These are phyloP conservation scores for Skeletonema tropicum DNA, from an alignment of 108 stramenopile genomes.

Conservation along the genomic window DNA sequence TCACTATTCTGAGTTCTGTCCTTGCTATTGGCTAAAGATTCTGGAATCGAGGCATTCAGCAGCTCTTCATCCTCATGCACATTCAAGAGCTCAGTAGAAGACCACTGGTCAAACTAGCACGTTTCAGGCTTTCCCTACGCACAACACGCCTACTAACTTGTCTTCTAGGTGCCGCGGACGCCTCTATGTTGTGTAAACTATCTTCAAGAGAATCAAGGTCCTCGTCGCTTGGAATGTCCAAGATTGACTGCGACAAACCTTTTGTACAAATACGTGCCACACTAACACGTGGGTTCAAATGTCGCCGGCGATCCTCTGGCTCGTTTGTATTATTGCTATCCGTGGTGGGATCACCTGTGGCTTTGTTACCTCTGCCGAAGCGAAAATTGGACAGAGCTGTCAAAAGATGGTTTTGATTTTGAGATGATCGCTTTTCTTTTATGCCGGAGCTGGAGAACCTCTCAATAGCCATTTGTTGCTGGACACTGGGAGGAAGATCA, in stretches of 20 bases:
- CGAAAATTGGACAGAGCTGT: slow-evolving; percentile 14
- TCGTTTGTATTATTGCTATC: not conserved
- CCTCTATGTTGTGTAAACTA: not conserved
- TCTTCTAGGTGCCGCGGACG: not conserved
- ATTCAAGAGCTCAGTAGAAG: not conserved
- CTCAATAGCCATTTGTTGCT: slow-evolving; percentile 23
- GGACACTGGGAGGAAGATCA: slow-evolving; percentile 13
- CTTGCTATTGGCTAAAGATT: not conserved
- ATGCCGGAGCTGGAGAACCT: slow-evolving; percentile 6
- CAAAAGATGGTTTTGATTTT: not conserved
- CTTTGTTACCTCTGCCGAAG: not conserved
- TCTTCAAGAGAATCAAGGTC: not conserved
- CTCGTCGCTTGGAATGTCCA: not conserved
- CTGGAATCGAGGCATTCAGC: not conserved
- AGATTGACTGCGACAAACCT: not conserved
- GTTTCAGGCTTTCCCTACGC: not conserved
- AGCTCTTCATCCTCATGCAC: not conserved
- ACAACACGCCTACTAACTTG: not conserved
- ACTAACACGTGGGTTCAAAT: not conserved
- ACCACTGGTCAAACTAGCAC: not conserved
- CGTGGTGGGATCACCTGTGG: not conserved
- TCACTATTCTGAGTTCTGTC: too few species aligned
- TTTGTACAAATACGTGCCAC: not conserved
- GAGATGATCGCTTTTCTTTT: not conserved
- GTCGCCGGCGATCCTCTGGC: not conserved